phyloP scores from a whole-genome alignment of 2,329 filamentous ascomycete genomes.

The Kalaharituber pfeilii region DNA sequence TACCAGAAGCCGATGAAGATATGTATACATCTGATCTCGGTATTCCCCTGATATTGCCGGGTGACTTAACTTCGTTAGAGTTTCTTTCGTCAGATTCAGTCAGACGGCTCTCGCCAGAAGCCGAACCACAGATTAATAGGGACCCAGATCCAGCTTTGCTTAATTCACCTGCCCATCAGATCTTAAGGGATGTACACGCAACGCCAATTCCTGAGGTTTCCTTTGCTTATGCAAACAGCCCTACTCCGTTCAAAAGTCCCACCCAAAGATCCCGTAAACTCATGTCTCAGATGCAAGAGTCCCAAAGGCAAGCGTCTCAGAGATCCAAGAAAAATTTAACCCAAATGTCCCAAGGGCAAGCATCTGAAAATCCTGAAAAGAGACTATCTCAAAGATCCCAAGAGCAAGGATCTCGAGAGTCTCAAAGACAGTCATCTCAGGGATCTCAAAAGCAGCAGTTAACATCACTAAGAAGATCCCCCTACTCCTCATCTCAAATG shows the following conservation, averaged over 20 bases:
- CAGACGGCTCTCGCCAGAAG: not conserved
- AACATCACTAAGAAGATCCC: too few relatives aligned
- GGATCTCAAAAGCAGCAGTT: too few relatives aligned
- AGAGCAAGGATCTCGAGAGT: too few relatives aligned
- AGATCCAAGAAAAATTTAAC: not conserved
- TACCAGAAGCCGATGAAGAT: not conserved
- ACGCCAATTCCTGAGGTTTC: not conserved
- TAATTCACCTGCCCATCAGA: not conserved
- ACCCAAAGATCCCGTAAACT: too few relatives aligned
- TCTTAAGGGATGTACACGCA: not conserved
- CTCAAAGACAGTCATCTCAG: too few relatives aligned
- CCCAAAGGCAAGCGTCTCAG: too few relatives aligned
- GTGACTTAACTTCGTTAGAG: not conserved
- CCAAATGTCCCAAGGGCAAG: not conserved
- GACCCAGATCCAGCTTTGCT: not conserved
- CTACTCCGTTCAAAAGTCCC: not conserved
- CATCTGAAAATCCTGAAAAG: not conserved
- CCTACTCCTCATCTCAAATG: too few relatives aligned
- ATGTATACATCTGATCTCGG: not conserved
- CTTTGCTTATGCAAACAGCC: not conserved
- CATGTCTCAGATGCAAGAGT: too few relatives aligned
- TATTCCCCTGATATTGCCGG: not conserved
- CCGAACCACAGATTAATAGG: not conserved
- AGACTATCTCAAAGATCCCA: too few relatives aligned
- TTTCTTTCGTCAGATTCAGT: not conserved